Evolutionary conservation across 257 asterid genomes (phyloP), one percentile per base, ranked within the genome.

Genomic region (Solanum medicagineum): DNA sequence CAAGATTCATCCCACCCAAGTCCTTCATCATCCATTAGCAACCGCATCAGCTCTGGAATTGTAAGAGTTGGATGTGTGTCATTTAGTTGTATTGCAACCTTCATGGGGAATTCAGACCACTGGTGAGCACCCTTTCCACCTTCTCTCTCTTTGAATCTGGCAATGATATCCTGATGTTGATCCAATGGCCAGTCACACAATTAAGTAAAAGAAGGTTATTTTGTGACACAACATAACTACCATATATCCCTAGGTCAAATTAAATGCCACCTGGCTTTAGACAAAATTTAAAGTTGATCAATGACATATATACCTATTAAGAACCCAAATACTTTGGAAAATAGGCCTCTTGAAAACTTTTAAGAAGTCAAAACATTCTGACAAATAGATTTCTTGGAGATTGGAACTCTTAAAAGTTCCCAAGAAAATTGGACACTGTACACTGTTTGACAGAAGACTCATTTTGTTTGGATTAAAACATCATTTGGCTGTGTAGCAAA

Each of bases 1-100:
- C 99, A 97, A 57, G 99, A 96, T 86, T 97, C 98, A 88, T 95
- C 99, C 99, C 99, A 97, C 84, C 98, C 98, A 71, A 95, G 94
- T 88, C 94, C 94, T 91, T 97, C 98, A 54, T 89, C 91, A 87
- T 97, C 99, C 98, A 97, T 91, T 79, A 97, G 89, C 90, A 97
- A 88, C 73, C 98, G 96, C 99, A 97, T 95, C 86, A 97, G 93
- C 92, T 97, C 99, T 2, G 98, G 99, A 86, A 97, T 95, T 59
- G 98, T 93, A 87, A 95, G 98, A 68, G 99, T 97, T 65, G 99
- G 98, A 91, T 97, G 99, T 53, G 99, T 97, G 89, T 97, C 99
- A 87, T 97, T 97, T 89, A 97, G 90, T 87, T 97, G 99, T 68
- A 97, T 92, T 81, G 99, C 99, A 56, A 97, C 98, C 91, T 95